Evolutionary conservation across 2,329 filamentous ascomycete species (phyloP).

Genomic region (Macrophomina pseudophaseolina): DNA sequence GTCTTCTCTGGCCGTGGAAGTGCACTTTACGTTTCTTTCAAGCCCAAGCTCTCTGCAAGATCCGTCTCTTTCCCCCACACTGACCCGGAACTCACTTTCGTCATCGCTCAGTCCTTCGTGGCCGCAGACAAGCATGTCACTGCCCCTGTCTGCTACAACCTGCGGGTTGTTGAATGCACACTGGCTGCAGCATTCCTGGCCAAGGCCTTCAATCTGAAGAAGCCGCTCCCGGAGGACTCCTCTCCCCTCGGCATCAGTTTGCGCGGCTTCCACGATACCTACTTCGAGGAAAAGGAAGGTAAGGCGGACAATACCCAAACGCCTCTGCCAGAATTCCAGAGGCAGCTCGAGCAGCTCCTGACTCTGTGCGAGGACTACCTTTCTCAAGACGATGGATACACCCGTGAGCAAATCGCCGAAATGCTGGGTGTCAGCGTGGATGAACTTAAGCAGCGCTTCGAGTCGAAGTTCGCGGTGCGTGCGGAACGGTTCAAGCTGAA

Average conservation of each 20-base stretch:
- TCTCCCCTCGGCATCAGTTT: conserved; percentile 83
- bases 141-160: conserved; percentile 92
- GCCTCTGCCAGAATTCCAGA: conserved; percentile 49
- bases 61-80: conserved; percentile 84
- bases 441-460: conserved; percentile 78
- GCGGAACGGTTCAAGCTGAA: conserved; percentile 86
- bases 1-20: conserved; percentile 88
- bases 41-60: conserved; percentile 74
- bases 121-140: conserved; percentile 94
- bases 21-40: conserved; percentile 89
- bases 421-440: conserved; percentile 71
- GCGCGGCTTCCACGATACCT: conserved; percentile 83
- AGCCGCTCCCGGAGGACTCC: conserved; percentile 72
- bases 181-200: conserved; percentile 75
- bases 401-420: conserved; percentile 79
- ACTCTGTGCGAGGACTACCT: conserved; percentile 73
- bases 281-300: conserved; percentile 65
- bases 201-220: conserved; percentile 63
- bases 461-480: conserved; percentile 86
- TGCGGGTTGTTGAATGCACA: conserved; percentile 93
- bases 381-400: conserved; percentile 81
- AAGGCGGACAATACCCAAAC: conserved; percentile 56
- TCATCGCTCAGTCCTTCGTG: conserved; percentile 94
- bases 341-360: conserved; percentile 77
- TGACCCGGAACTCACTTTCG: conserved; percentile 81